Percentiles rank a stretch among this genome's conserved stretches.
phyloP scores from a whole-genome alignment of 2,329 filamentous ascomycete genomes.

The Talaromyces sp. region DNA sequence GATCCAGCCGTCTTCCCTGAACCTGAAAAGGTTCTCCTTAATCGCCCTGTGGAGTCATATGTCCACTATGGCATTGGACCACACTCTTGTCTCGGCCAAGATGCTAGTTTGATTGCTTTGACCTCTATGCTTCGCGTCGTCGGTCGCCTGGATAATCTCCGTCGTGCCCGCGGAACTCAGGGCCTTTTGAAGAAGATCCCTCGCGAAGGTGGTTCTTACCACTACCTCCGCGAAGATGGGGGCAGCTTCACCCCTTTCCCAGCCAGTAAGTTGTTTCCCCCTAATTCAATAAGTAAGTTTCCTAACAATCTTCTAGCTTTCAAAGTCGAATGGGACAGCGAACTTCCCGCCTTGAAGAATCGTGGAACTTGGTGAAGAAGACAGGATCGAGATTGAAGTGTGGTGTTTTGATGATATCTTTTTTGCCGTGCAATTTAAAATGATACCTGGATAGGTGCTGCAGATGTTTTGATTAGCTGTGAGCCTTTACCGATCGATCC shows the following conservation, averaged over 20 bases:
- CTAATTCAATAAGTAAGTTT: background rate
- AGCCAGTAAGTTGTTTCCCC: slow-evolving; percentile 33
- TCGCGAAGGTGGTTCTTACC: slow-evolving; percentile 52
- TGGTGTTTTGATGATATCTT: background rate
- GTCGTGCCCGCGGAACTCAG: slow-evolving; percentile 59
- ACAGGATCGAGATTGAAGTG: background rate
- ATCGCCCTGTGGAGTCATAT: slow-evolving; percentile 61
- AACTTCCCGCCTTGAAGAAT: background rate
- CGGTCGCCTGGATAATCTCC: slow-evolving; percentile 58
- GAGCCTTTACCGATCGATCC: background rate
- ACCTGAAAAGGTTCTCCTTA: slow-evolving; percentile 58
- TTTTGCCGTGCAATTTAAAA: background rate
- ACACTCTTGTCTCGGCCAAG: slow-evolving; percentile 60
- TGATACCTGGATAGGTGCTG: background rate
- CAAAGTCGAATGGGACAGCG: slow-evolving; percentile 45
- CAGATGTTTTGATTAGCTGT: background rate
- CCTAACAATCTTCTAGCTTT: slow-evolving; percentile 33
- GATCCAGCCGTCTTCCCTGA: slow-evolving; percentile 60
- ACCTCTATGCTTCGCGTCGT: slow-evolving; percentile 65
- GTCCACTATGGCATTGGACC: slow-evolving; percentile 62
- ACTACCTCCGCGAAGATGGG: slow-evolving; percentile 66
- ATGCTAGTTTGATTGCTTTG: slow-evolving; percentile 59
- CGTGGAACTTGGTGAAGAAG: background rate
- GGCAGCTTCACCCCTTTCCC: slow-evolving; percentile 54
- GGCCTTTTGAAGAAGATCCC: slow-evolving; percentile 65